A percentile compares a stretch with the other conserved stretches of the same genome.
phyloP scores from a whole-genome alignment of 2,329 filamentous ascomycete species.

The Rhinocladiella mackenziei region DNA sequence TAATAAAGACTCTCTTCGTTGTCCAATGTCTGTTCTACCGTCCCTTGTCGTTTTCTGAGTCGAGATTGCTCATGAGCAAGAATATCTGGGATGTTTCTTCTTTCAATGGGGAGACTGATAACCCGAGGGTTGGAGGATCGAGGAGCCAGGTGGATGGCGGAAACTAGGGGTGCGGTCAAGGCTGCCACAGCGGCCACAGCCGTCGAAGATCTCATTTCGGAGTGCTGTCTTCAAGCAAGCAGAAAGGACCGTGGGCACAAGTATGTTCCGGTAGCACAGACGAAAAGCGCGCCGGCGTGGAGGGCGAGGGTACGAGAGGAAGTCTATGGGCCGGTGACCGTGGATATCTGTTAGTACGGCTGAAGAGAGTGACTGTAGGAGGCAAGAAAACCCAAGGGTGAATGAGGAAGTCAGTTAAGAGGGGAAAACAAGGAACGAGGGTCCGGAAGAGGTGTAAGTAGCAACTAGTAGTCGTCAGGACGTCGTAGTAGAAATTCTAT shows the following conservation, averaged over 20 bases:
- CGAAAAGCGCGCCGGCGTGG: no score
- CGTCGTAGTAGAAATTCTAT: no score
- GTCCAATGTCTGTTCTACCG: slow-evolving; percentile 24
- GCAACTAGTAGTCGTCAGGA: no score
- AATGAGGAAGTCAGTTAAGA: no score
- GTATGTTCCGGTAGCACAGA: no score
- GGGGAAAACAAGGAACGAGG: no score
- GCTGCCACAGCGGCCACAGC: slow-evolving; percentile 12
- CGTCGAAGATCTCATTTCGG: slow-evolving; percentile 14
- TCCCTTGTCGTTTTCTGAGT: slow-evolving; percentile 18
- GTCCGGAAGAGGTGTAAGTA: no score
- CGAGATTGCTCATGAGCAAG: slow-evolving; percentile 23
- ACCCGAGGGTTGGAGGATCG: slow-evolving; percentile 27
- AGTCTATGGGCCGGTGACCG: no score
- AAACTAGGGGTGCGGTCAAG: slow-evolving; percentile 20
- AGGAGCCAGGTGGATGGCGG: slow-evolving; percentile 26
- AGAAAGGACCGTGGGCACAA: not conserved
- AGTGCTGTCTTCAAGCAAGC: not conserved
- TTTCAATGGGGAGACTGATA: slow-evolving; percentile 24
- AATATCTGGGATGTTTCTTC: slow-evolving; percentile 18
- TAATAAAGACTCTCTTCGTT: slow-evolving; percentile 43
- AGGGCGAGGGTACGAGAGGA: no score
- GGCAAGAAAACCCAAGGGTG: no score
- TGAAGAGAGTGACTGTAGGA: no score
- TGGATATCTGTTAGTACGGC: no score